Evolutionary conservation across 1,139 yeast species (phyloP).

Genomic region (Protomyces arabidopsidicola): DNA sequence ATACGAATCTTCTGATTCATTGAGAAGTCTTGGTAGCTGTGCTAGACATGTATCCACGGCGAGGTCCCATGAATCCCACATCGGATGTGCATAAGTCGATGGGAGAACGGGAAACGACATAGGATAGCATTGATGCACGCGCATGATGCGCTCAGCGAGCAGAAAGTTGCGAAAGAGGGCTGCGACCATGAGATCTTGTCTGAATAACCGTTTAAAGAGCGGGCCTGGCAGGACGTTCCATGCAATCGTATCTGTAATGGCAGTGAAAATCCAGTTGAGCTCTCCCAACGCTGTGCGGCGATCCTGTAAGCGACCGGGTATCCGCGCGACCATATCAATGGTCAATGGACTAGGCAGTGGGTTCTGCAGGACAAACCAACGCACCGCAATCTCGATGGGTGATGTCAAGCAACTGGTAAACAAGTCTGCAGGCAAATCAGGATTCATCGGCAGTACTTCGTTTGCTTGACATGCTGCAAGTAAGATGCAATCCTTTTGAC

Average conservation of each 20-base stretch:
- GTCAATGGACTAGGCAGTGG: slow-evolving; percentile 41
- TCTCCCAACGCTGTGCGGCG: slow-evolving; percentile 95
- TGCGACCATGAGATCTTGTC: slow-evolving; percentile 96
- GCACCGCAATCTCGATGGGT: slow-evolving; percentile 89
- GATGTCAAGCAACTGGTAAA: slow-evolving; percentile 93
- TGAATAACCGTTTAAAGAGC: slow-evolving; percentile 76
- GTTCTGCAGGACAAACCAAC: slow-evolving; percentile 85
- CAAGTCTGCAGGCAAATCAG: slow-evolving; percentile 91
- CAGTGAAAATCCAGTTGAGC: slow-evolving; percentile 94
- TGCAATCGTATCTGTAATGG: slow-evolving; percentile 95
- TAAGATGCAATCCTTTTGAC: slow-evolving; percentile 80
- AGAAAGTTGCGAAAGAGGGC: slow-evolving; percentile 89
- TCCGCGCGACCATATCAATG: slow-evolving; percentile 46
- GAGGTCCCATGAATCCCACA: slow-evolving; percentile 99
- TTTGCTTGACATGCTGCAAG: slow-evolving; percentile 87
- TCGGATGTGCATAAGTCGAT: slow-evolving; percentile 72
- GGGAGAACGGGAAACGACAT: slow-evolving; percentile 92
- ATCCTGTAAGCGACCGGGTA: slow-evolving; percentile 89
- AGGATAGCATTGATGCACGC: slow-evolving; percentile 89
- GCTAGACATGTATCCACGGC: slow-evolving; percentile 92
- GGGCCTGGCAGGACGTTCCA: slow-evolving; percentile 92
- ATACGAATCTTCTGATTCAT: slow-evolving; percentile 47
- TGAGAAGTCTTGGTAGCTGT: slow-evolving; percentile 42
- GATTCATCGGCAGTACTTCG: slow-evolving; percentile 86
- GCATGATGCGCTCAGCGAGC: slow-evolving; percentile 89